Base-by-base conservation (phyloP, 1,284 basidiomycete genomes). In the Cryptococcus maquisensis region DNA sequence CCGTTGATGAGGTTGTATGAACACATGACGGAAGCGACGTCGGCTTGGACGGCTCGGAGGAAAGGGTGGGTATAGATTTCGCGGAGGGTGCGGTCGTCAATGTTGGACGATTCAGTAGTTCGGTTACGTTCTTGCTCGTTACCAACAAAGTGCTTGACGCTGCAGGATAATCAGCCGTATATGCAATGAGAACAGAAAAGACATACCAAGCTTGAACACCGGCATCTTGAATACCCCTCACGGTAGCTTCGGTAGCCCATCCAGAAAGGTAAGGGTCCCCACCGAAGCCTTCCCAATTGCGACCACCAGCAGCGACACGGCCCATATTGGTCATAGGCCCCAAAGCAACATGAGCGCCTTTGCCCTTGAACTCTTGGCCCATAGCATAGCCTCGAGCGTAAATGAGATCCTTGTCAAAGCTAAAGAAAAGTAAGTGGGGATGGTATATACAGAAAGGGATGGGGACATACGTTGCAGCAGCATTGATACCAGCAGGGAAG, bases 261-360 rank as follows among this genome's bases (percentile, higher is more conserved):
- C 74, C 58, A 86, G 81, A 71, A 39, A 92, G 77, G 76, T 84
- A 91, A 0, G 88, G 87, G 59, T 74, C 72, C 26, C 56, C 69
- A 45, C 87, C 85, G 59, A 88, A 90, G 8, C 87, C 87, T 78
- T 93, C 89, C 87, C 87, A 93, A 72, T 88, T 90, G 8, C 90
- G 78, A 0, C 90, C 90, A 3, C 79, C 83, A 15, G 81, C 81
- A 6, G 84, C 81, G 1, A 78, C 79, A 16, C 86, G 80, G 51
- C 79, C 80, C 49, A 86, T 69, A 52, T 76, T 75, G 43, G 71
- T 74, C 65, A 69, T 69, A 1, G 74, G 76, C 8, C 84, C 84
- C 8, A 88, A 77, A 9, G 81, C 82, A 54, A 87, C 79, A 66
- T 94, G 82, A 54, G 86, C 85, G 42, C 91, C 91, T 69, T 93